Evolutionary conservation across 345 rosid genomes (phyloP), one percentile per base, ranked within the genome.

Genomic region (Brassica carinata): DNA sequence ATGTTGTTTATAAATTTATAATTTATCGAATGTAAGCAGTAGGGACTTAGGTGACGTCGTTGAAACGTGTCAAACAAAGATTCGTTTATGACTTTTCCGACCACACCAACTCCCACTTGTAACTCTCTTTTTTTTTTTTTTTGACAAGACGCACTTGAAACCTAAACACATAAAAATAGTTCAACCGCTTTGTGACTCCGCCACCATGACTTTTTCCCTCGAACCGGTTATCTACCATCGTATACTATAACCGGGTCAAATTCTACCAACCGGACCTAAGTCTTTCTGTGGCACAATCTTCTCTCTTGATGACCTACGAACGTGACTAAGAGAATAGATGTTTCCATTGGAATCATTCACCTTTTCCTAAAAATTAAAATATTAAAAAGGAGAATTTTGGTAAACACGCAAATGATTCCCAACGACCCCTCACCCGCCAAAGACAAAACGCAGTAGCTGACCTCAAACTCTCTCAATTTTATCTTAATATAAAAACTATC

Each of bases 341-440:
- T 62, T 67, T 74, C 58, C 8, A 53, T 53, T 53, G n/a, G 58
- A 53, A 53, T 53, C 58, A 53, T n/a, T 53, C 74, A 66, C 48
- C 77, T 58, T 65, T 40, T 48, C 15, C 18, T 26, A 23, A 40
- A n/a, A 53, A n/a, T 53, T n/a, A 2, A 53, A 10, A 19, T 19
- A 7, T 64, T 13, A 6, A 73, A 34, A 55, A n/a, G 7, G 13
- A 15, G 27, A 64, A 81, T 45, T 6, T 59, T 51, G 2, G 15
- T 63, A 48, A 5, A 53, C 58, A 53, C 58, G 58, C 58, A 53
- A 53, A n/a, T 2, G 58, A 53, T 53, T 53, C 58, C 7, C 58
- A n/a, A 68, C 83, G 79, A 81, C 83, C 76, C 8, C 68, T 75
- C 83, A 81, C 80, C 83, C 64, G 64, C 77, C 79, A 81, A 53